Percentiles rank a stretch among this genome's conserved stretches.
Conservation (phyloP, 192 early-diverging fungal species). For the Podila horticola region DNA sequence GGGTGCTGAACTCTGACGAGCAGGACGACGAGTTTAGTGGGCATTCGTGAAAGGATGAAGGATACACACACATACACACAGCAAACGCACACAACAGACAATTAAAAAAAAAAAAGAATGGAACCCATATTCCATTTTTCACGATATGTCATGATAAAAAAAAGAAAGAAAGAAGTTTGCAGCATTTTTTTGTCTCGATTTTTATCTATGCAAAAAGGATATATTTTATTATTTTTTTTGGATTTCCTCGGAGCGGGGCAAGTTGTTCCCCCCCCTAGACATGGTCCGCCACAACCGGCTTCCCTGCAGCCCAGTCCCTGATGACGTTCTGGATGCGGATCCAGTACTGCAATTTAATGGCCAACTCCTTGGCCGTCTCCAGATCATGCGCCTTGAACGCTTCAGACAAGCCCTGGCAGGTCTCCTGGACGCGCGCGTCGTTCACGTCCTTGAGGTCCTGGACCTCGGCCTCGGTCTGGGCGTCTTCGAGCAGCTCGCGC, state of each 20-base stretch:
- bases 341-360: conserved; percentile 85
- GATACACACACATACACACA: too few relatives aligned
- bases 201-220: too few relatives aligned
- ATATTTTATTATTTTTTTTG: too few relatives aligned
- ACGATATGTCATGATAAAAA: neutral
- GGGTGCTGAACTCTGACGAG: conserved; percentile 35
- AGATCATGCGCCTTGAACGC: conserved; percentile 69
- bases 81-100: too few relatives aligned
- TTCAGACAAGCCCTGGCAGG: conserved; percentile 51
- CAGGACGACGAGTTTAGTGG: conserved; percentile 24
- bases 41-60: conserved; percentile 1
- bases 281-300: conserved; percentile 63
- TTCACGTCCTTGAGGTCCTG: conserved; percentile 68
- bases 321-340: conserved; percentile 65
- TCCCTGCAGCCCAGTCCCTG: conserved; percentile 68
- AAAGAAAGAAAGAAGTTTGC: neutral
- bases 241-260: too few relatives aligned
- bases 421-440: conserved; percentile 63
- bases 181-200: too few relatives aligned
- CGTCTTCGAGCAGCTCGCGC: conserved; percentile 80
- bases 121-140: neutral
- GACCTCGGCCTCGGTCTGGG: conserved; percentile 69
- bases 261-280: too few relatives aligned
- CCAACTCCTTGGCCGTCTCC: conserved; percentile 67
- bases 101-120: neutral